These are phyloP conservation scores for Penicillium sclerotigenum DNA, from an alignment of 2,329 filamentous ascomycete genomes.

Conservation along the genomic window DNA sequence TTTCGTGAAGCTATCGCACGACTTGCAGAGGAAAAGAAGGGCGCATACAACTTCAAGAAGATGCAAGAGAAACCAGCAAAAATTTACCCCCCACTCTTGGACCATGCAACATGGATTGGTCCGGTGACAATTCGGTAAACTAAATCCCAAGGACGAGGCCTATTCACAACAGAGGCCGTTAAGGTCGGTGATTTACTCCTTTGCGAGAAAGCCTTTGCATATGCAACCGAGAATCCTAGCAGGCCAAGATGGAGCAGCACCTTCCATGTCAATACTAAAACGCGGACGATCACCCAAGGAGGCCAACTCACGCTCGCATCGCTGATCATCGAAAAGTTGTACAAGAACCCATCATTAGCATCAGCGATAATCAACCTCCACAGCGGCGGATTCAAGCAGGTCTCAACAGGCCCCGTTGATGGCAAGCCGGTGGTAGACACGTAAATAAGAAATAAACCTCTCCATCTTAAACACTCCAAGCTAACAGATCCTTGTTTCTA, in stretches of 20 bases:
- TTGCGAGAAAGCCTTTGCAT: conserved; percentile 55
- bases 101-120: conserved; percentile 44
- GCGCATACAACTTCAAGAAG: conserved; percentile 21
- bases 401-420: neutral
- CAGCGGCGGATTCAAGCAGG: conserved; percentile 30
- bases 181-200: conserved; percentile 52
- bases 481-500: neutral
- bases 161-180: conserved; percentile 51
- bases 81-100: neutral
- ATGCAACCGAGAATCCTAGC: conserved; percentile 18
- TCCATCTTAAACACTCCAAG: neutral
- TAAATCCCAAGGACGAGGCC: conserved; percentile 45
- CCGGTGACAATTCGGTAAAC: conserved; percentile 44
- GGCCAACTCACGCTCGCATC: neutral
- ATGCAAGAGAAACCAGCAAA: conserved; percentile 30
- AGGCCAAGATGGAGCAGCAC: neutral
- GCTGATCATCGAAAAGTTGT: conserved; percentile 46
- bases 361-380: conserved; percentile 40
- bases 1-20: conserved; percentile 27
- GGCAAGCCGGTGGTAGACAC: neutral
- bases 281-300: neutral
- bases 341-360: conserved; percentile 37
- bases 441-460: neutral
- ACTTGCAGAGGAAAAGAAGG: conserved; percentile 16
- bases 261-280: neutral